Conservation (phyloP, 306 rosid species). For the Lathyrus oleraceus region DNA sequence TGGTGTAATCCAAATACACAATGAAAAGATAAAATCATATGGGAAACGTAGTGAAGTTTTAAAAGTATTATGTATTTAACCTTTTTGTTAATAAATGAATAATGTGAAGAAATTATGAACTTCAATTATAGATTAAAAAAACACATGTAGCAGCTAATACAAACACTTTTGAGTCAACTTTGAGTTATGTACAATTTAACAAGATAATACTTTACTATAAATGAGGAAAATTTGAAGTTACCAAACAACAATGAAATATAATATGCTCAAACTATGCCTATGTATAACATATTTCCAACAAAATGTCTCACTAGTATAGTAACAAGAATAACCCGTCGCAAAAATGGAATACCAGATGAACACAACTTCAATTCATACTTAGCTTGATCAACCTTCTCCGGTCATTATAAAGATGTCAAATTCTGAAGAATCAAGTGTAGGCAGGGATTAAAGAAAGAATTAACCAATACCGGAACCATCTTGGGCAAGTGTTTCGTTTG, state of each 20-base stretch:
- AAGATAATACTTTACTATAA: background rate
- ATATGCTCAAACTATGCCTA: background rate
- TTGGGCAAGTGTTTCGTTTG: constrained; percentile 44
- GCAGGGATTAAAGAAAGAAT: background rate
- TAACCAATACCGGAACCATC: constrained; percentile 55
- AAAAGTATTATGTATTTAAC: no score
- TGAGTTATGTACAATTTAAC: constrained; percentile 8
- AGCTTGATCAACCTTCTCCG: background rate
- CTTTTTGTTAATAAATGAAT: no score
- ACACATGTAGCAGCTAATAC: background rate
- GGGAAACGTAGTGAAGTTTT: no score
- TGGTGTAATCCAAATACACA: no score
- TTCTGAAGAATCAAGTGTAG: background rate
- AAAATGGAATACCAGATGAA: constrained; percentile 13
- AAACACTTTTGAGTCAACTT: background rate
- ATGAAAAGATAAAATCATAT: no score
- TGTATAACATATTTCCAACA: constrained; percentile 17
- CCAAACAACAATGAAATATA: background rate
- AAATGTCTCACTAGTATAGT: constrained; percentile 3
- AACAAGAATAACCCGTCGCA: background rate
- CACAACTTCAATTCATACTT: background rate
- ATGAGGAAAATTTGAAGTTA: constrained; percentile 10
- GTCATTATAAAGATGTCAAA: background rate
- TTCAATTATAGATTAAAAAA: background rate
- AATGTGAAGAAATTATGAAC: no score